Base-by-base conservation (phyloP, 2,329 filamentous ascomycete genomes). In the Aspergillus caelatus region DNA sequence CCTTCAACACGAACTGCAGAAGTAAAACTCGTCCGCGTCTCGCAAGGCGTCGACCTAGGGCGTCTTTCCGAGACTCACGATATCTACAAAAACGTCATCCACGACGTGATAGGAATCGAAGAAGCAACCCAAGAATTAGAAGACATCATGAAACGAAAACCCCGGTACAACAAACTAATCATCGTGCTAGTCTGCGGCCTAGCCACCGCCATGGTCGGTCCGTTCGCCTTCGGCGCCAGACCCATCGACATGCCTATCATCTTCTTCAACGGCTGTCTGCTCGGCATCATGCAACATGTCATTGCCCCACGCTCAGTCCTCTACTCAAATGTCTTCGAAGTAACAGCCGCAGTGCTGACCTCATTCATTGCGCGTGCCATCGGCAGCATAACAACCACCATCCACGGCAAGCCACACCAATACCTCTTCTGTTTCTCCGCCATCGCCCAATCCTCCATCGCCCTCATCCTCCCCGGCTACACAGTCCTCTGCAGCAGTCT, bases 181-280 rank as follows among this genome's bases (percentile, higher is more conserved):
- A 75, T 85, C 14, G 87, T 96, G 1, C 76, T 88, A 1, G 79
- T 93, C 36, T 94, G 92, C 68, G 93, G 93, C 0, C 78, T 93
- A 7, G 92, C 92, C 1, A 92, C 91, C 14, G 89, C 88, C 0
- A 86, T 83, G 8, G 92, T 95, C 1, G 92, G 90, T 0, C 91
- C 91, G 0, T 95, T 95, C 71, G 91, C 91, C 4, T 96, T 95
- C 72, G 82, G 88, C 61, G 91, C 90, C 3, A 86, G 91, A 4
- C 86, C 89, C 46, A 90, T 94, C 70, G 93, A 96, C 74, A 80
- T 95, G 63, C 91, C 91, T 0, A 85, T 94, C 32, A 88, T 89
- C 23, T 95, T 95, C 74, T 61, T 92, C 0, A 84, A 96, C 0
- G 92, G 93, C 2, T 89, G 87, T 71, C 80, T 94, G 21, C 83